These are phyloP conservation scores for Piloderma croceum DNA, from an alignment of 768 basidiomycete genomes.

Conservation along the genomic window DNA sequence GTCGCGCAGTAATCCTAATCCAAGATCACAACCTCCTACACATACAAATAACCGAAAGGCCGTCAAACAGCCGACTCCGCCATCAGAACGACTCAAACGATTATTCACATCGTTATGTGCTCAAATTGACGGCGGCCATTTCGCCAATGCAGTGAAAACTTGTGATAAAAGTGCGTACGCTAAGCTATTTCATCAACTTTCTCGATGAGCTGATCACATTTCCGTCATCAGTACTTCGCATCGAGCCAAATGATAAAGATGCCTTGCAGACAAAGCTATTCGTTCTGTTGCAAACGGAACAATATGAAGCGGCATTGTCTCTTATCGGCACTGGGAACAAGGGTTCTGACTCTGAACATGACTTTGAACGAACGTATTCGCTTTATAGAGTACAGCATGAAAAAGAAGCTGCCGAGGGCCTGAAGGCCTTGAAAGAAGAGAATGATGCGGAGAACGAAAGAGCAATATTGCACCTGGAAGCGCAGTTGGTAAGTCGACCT, in stretches of 20 bases:
- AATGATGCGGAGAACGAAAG: conserved; percentile 39
- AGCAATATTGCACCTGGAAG: conserved; percentile 74
- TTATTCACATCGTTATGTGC: conserved; percentile 77
- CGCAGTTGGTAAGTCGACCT: conserved; percentile 79
- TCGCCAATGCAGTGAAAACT: conserved; percentile 81
- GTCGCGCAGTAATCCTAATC: neutral
- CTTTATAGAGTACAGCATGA: conserved; percentile 81
- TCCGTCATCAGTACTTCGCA: conserved; percentile 59
- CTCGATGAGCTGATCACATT: too few species aligned
- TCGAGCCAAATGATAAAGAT: conserved; percentile 63
- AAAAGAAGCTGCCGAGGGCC: conserved; percentile 52
- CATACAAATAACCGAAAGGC: too few species aligned
- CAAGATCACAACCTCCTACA: too few species aligned
- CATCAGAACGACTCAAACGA: conserved; percentile 38
- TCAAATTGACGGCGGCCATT: conserved; percentile 88
- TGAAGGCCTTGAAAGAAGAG: conserved; percentile 44
- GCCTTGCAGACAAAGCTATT: conserved; percentile 83
- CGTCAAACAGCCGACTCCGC: conserved; percentile 13
- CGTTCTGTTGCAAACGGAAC: conserved; percentile 81
- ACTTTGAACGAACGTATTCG: conserved; percentile 76
- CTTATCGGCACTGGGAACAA: conserved; percentile 39
- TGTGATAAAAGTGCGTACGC: conserved; percentile 77
- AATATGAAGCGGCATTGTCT: conserved; percentile 62
- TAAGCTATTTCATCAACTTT: conserved; percentile 4
- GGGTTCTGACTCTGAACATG: conserved; percentile 22